These are phyloP conservation scores for Penicillium lividum DNA, from an alignment of 495 filamentous ascomycete species.

Conservation along the genomic window DNA sequence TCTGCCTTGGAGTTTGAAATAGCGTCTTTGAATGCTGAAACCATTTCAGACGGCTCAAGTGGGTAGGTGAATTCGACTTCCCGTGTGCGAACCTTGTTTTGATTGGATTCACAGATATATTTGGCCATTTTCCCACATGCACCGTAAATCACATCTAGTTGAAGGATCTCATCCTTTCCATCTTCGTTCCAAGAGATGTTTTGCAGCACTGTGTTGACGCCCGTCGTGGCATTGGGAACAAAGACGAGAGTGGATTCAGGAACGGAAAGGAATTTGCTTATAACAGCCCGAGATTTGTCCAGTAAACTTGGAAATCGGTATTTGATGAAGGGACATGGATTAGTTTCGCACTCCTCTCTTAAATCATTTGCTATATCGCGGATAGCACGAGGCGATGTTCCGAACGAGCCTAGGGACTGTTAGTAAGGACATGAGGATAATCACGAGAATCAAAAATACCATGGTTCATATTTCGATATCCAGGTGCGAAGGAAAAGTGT, in stretches of 20 bases:
- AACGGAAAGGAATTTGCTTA: conserved; percentile 63
- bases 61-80: conserved; percentile 53
- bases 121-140: conserved; percentile 66
- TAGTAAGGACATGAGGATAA: neutral
- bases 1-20: conserved; percentile 38
- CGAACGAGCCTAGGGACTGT: conserved; percentile 62
- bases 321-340: conserved; percentile 69
- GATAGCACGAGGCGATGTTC: conserved; percentile 62
- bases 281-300: conserved; percentile 59
- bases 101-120: conserved; percentile 64
- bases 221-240: conserved; percentile 72
- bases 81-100: conserved; percentile 22
- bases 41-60: conserved; percentile 54
- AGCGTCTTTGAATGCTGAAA: conserved; percentile 46
- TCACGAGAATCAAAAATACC: conserved; percentile 43
- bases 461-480: conserved; percentile 72
- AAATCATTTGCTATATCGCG: conserved; percentile 52
- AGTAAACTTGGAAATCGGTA: conserved; percentile 60
- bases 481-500: conserved; percentile 64
- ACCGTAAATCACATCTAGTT: conserved; percentile 69
- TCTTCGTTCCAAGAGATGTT: conserved; percentile 58
- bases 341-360: conserved; percentile 58
- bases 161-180: conserved; percentile 52
- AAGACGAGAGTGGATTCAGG: conserved; percentile 64
- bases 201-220: conserved; percentile 72